phyloP scores from a whole-genome alignment of 495 filamentous ascomycete genomes.

The Lasiosphaeria hispida region DNA sequence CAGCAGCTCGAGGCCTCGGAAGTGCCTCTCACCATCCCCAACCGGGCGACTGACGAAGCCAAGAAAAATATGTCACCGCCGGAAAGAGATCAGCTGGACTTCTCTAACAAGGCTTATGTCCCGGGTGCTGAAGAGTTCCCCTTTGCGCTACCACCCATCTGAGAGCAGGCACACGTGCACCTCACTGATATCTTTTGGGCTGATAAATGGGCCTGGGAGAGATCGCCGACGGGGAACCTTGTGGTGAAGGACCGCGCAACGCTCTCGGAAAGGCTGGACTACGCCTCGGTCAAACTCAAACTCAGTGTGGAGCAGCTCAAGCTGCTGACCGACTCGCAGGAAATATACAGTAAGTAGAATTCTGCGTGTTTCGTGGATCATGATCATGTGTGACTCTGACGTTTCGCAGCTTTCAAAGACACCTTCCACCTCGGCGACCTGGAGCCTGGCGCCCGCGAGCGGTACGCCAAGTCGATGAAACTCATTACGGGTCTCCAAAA shows the following conservation, averaged over 20 bases:
- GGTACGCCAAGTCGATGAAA: conserved; percentile 32
- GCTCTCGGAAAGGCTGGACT: conserved; percentile 9
- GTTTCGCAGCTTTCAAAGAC: conserved; percentile 39
- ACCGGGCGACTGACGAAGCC: background rate
- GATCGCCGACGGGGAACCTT: no score
- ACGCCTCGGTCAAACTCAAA: conserved; percentile 10
- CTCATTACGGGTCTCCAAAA: conserved; percentile 36
- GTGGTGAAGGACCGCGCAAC: no score
- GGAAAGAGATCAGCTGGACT: no score
- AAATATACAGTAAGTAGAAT: no score
- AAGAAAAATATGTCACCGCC: background rate
- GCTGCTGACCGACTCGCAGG: background rate
- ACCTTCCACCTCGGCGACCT: conserved; percentile 45
- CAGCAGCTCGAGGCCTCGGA: conserved; percentile 31
- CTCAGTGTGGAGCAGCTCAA: conserved; percentile 6
- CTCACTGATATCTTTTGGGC: background rate
- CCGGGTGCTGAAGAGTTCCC: conserved; percentile 6
- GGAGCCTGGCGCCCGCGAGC: conserved; percentile 36
- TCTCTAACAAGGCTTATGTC: no score
- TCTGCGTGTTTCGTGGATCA: background rate
- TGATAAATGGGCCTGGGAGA: background rate
- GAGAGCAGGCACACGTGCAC: conserved; percentile 10
- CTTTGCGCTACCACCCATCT: conserved; percentile 13
- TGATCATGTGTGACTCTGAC: conserved; percentile 2
- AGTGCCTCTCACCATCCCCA: conserved; percentile 22